phyloP scores from a whole-genome alignment of 2,329 filamentous ascomycete genomes.

The Aspergillus sp. region DNA sequence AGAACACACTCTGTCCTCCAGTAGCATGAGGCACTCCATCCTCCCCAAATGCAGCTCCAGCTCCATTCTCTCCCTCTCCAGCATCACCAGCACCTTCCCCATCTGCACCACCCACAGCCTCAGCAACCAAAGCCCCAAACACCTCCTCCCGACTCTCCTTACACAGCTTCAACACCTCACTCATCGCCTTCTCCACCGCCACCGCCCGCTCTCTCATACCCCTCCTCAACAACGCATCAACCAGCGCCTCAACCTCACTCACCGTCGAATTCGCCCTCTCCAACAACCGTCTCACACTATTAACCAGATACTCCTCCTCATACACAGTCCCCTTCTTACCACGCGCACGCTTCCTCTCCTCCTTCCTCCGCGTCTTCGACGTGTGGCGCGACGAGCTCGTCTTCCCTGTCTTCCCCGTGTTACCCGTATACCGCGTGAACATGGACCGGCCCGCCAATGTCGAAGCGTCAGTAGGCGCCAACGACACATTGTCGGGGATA shows the following conservation, averaged over 20 bases:
- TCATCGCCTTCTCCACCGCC: slow-evolving; percentile 72
- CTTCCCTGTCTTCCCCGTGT: slow-evolving; percentile 39
- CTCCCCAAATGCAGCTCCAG: slow-evolving; percentile 19
- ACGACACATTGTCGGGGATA: slow-evolving; percentile 86
- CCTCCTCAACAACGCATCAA: slow-evolving; percentile 74
- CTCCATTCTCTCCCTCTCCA: slow-evolving; percentile 3
- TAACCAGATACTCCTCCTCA: slow-evolving; percentile 95
- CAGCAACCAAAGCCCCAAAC: slow-evolving; percentile 50
- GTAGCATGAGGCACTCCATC: slow-evolving; percentile 14
- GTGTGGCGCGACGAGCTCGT: slow-evolving; percentile 66
- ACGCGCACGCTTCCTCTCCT: slow-evolving; percentile 91
- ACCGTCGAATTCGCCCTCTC: slow-evolving; percentile 75
- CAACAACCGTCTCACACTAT: slow-evolving; percentile 78
- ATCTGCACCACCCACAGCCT: slow-evolving; percentile 11
- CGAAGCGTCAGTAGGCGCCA: slow-evolving; percentile 80
- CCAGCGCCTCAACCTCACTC: slow-evolving; percentile 71
- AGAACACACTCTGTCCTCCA: slow-evolving; percentile 40
- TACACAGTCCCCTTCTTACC: slow-evolving; percentile 98
- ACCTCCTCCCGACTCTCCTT: slow-evolving; percentile 68
- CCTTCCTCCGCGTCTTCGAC: slow-evolving; percentile 80
- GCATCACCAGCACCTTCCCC: slow-evolving; percentile 27
- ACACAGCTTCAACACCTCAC: slow-evolving; percentile 73
- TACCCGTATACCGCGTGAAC: slow-evolving; percentile 81
- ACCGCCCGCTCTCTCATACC: slow-evolving; percentile 85
- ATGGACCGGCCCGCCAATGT: slow-evolving; percentile 78